A percentile compares a stretch with the other conserved stretches of the same genome.
Evolutionary conservation across 2,329 filamentous ascomycete species (phyloP).

Genomic region (Leptosphaerulina australis): DNA sequence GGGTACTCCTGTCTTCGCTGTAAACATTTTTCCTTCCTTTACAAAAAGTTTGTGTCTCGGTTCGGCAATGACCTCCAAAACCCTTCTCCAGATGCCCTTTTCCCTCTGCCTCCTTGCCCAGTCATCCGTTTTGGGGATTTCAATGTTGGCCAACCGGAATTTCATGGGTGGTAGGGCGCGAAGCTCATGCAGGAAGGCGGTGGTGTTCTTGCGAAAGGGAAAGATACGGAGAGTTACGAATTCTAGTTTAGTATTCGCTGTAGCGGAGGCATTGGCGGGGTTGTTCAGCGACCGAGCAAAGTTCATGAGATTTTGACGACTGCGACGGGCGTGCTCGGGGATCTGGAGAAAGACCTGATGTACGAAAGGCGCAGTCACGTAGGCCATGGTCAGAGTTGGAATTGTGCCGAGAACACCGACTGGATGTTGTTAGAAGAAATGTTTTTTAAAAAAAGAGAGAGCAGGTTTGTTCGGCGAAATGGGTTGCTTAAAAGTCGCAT

Average conservation of each 20-base stretch:
- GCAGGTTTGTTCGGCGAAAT: no score
- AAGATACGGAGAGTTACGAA: constrained; percentile 46
- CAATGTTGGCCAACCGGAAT: constrained; percentile 43
- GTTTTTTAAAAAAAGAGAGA: no score
- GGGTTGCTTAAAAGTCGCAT: no score
- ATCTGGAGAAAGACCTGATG: constrained; percentile 43
- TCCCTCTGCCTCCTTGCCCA: constrained; percentile 29
- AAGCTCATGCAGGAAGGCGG: constrained; percentile 39
- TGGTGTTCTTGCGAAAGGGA: constrained; percentile 40
- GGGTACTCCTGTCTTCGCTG: constrained; percentile 40
- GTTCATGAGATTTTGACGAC: constrained; percentile 32
- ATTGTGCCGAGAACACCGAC: constrained; percentile 40
- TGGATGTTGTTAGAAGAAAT: constrained; percentile 21
- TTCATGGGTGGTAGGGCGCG: constrained; percentile 37
- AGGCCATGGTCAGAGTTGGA: constrained; percentile 42
- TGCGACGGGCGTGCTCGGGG: constrained; percentile 35
- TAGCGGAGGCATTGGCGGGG: constrained; percentile 16
- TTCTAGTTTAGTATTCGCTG: constrained; percentile 40
- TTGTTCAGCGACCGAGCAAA: constrained; percentile 29
- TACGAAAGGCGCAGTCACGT: constrained; percentile 47
- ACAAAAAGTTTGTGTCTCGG: constrained; percentile 46
- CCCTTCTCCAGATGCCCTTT: constrained; percentile 24
- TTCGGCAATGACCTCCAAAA: constrained; percentile 37
- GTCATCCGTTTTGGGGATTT: constrained; percentile 31
- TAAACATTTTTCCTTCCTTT: constrained; percentile 41